Base-by-base conservation (phyloP, 1,284 basidiomycete genomes). In the Tilletiaria anomala region DNA sequence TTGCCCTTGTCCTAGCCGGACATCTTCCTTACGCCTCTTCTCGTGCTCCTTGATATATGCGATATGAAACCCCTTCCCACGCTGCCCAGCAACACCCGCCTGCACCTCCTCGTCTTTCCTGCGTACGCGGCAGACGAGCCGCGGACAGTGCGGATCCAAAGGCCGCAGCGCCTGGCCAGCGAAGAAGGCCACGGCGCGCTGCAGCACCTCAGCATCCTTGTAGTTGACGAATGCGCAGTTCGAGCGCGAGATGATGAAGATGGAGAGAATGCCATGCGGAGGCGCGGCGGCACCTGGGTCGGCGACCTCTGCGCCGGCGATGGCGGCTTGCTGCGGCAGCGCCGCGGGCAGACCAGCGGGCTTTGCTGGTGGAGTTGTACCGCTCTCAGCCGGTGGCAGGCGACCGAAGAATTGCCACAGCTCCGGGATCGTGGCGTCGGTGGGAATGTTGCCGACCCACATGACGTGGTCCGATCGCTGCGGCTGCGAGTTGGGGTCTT, bases 181-280 rank as follows among this genome's bases (percentile, higher is more conserved):
- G 69, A 86, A 91, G 40, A 72, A 75, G 1, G 65, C 56, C 41
- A 89, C 82, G 0, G 84, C 85, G 1, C 71, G 70, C 5, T 75
- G 70, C 21, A 94, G 71, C 47, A 80, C 73, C 2, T 61, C 69
- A 53, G 79, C 76, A 0, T 73, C 76, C 37, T 76, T 75, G 57
- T 82, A 88, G 65, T 94, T 94, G 66, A 93, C 76, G 61, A 96
- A 94, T 3, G 84, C 85, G 66, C 89, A 94, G 56, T 80, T 87
- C 3, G 86, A 89, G 17, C 87, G 78, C 15, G 81, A 77, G 55
- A 97, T 96, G 43, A 89, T 76, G 70, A 91, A 93, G 51, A 97
- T 80, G 17, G 83, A 88, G 2, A 82, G 68, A 2, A 94, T 78
- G 5, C 84, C 84, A 20, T 71, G 68, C 50, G 67, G 53, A 38